phyloP scores from a whole-genome alignment of 1,284 basidiomycete species.

The Puccinia hordei region DNA sequence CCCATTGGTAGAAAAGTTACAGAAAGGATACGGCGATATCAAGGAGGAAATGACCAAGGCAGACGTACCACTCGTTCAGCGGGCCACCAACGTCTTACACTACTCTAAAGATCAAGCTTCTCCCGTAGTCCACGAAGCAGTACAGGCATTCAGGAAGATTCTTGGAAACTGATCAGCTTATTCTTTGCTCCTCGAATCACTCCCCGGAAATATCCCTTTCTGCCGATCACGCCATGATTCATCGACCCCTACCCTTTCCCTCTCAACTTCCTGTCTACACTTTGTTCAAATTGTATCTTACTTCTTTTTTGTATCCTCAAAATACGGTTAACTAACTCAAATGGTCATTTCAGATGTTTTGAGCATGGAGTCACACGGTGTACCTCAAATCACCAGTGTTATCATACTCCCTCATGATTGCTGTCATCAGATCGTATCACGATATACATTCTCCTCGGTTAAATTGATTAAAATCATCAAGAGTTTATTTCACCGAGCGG shows the following conservation, averaged over 20 bases:
- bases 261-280: background rate
- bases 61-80: slow-evolving; percentile 15
- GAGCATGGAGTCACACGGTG: no score
- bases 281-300: background rate
- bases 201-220: background rate
- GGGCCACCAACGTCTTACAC: slow-evolving; percentile 43
- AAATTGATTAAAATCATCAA: no score
- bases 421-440: no score
- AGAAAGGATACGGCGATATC: slow-evolving; percentile 31
- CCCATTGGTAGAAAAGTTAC: slow-evolving; percentile 40
- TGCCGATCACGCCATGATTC: background rate
- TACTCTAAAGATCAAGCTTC: slow-evolving; percentile 42
- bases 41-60: slow-evolving; percentile 35
- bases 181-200: background rate
- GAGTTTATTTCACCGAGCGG: no score
- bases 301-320: background rate
- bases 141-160: slow-evolving; percentile 27
- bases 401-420: no score
- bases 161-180: slow-evolving; percentile 3
- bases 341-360: background rate
- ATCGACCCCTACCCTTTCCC: no score
- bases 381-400: no score
- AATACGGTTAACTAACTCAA: background rate
- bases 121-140: slow-evolving; percentile 35
- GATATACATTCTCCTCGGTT: no score